Conservation (phyloP, 805 yeast genomes). For the Maudiozyma turicensis region DNA sequence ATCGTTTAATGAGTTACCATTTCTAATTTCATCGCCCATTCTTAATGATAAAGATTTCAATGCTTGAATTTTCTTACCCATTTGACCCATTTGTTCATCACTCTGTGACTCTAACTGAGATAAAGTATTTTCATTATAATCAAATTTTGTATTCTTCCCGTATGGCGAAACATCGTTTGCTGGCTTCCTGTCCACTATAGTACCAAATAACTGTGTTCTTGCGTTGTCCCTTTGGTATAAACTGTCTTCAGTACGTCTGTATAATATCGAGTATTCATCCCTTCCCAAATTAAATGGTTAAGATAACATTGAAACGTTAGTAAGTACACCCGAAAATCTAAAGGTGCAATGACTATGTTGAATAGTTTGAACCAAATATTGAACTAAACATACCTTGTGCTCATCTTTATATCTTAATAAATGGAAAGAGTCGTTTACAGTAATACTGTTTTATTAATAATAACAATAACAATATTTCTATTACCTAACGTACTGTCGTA, state of each 20-base stretch:
- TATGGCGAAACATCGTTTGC: conserved; percentile 33
- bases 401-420: conserved; percentile 1
- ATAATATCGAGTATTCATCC: neutral
- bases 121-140: conserved; percentile 42
- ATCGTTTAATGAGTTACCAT: conserved; percentile 37
- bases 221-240: conserved; percentile 23
- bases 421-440: no score
- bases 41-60: conserved; percentile 45
- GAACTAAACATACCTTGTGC: conserved; percentile 6
- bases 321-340: no score
- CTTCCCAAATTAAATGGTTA: neutral
- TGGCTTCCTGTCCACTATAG: conserved; percentile 2
- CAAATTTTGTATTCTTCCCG: conserved; percentile 27
- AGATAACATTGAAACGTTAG: no score
- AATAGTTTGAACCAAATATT: no score
- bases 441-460: no score
- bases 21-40: conserved; percentile 59
- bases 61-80: conserved; percentile 44
- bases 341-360: no score
- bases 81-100: conserved; percentile 46
- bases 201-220: conserved; percentile 26
- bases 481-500: no score
- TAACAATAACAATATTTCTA: no score
- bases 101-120: conserved; percentile 59
- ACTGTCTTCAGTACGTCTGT: conserved; percentile 13